phyloP scores from a whole-genome alignment of 148 eudicot genomes.

The Rhododendron ferrugineum region DNA sequence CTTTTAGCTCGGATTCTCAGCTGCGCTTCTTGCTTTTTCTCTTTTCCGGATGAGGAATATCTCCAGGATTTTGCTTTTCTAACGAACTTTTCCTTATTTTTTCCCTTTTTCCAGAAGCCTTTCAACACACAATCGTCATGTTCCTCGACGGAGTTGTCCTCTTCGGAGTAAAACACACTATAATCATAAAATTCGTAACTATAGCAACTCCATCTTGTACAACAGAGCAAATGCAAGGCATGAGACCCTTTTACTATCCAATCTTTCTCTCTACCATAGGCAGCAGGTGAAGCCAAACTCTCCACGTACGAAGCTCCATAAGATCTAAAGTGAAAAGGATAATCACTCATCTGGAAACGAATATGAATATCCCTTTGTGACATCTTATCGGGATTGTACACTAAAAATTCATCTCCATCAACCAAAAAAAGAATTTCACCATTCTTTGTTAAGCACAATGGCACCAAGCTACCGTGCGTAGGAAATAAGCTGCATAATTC shows the following conservation, averaged over 20 bases:
- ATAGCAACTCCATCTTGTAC: neutral
- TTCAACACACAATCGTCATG: neutral
- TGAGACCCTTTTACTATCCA: neutral
- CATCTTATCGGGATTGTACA: neutral
- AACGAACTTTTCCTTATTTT: neutral
- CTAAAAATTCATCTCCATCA: neutral
- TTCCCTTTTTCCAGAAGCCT: neutral
- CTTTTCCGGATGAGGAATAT: too few relatives aligned
- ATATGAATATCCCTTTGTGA: neutral
- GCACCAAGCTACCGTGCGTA: neutral
- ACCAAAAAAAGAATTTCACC: neutral
- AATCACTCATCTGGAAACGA: too few relatives aligned
- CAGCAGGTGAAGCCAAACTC: neutral
- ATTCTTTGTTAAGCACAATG: neutral
- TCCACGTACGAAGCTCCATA: neutral
- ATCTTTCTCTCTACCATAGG: neutral
- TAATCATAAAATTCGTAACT: neutral
- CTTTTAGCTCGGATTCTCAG: neutral
- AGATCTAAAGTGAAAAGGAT: neutral
- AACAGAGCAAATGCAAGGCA: neutral
- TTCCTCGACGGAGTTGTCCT: neutral
- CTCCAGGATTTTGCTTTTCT: neutral
- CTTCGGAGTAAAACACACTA: neutral
- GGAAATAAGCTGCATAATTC: too few relatives aligned
- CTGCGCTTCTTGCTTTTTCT: neutral